Evolutionary conservation across 805 yeast species (phyloP).

Genomic region (Teunomyces stri): DNA sequence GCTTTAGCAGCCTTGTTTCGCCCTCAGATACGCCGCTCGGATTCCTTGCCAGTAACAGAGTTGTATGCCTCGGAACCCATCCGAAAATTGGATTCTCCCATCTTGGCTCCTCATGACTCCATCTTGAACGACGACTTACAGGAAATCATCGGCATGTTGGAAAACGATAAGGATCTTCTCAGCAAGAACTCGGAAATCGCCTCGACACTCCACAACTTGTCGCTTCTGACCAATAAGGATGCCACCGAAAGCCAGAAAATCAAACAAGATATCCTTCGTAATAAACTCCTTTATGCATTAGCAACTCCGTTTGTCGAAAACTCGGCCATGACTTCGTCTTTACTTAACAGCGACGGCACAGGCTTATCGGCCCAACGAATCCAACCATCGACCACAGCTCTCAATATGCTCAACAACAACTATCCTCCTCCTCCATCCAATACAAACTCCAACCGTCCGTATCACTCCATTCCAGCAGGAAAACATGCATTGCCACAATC

Average conservation of each 20-base stretch:
- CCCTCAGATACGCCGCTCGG: conserved; percentile 35
- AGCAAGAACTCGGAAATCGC: conserved; percentile 42
- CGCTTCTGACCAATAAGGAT: conserved; percentile 40
- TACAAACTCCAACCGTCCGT: conserved; percentile 39
- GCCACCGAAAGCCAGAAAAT: conserved; percentile 19
- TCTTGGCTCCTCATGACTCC: conserved; percentile 9
- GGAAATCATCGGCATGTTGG: conserved; percentile 49
- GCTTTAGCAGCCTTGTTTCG: conserved; percentile 46
- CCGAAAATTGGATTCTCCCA: background rate
- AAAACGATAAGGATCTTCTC: conserved; percentile 31
- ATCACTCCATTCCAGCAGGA: conserved; percentile 64
- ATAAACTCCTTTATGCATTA: conserved; percentile 55
- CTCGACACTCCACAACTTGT: conserved; percentile 55
- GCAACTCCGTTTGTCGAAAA: conserved; percentile 64
- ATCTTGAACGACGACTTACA: conserved; percentile 42
- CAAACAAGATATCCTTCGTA: conserved; percentile 42
- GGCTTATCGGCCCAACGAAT: conserved; percentile 1
- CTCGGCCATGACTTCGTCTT: conserved; percentile 25
- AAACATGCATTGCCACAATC: conserved; percentile 79
- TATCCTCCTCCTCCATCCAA: background rate
- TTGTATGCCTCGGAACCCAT: conserved; percentile 9
- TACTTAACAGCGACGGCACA: conserved; percentile 19
- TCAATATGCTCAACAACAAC: conserved; percentile 19
- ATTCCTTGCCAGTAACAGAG: conserved; percentile 31
- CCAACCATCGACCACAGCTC: conserved; percentile 20